Base-by-base conservation (phyloP, 345 rosid genomes). In the Eucalyptus cladocalyx region DNA sequence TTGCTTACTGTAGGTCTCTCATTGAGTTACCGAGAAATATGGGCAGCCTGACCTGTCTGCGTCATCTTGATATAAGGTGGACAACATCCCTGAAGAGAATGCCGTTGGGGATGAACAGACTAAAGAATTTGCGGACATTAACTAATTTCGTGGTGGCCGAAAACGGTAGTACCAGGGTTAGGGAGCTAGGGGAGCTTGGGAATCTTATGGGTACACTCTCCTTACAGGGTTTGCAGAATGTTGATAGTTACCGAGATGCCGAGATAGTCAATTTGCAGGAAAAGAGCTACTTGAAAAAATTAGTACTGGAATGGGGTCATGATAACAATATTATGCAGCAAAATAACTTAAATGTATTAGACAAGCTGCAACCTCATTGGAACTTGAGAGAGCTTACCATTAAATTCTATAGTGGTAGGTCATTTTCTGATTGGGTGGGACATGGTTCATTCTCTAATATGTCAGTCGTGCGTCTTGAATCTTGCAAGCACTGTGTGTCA, bases 381-480 rank as follows among this genome's bases (percentile, higher is more conserved):
- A 42, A 91, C 85, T 90, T 95, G 90, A 90, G 91, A 50, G 91
- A 40, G 65, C 87, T 95, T 48, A 28, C 24, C 69, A 92, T 93
- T 32, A 86, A 13, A n/a, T 76, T 69, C 30, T 94, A 91, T 88
- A 87, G 90, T 51, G 94, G 96, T 58, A 62, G 62, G 16, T 67
- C 34, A 60, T 91, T 92, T 90, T 93, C 94, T 30, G 37, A 37
- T 9, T 93, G 94, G 95, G 8, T 94, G 65, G 92, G 93, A 53
- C 88, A 88, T 11, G 37, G 87, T 80, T 92, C 90, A 45, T 90
- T 91, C 87, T 69, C 58, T 21, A n/a, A 88, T 53, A 87, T 93
- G n/a, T 30, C 86, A 13, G 88, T 88, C 1, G 51, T 93, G 21
- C 21, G 51, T 86, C 88, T 94, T 12, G 40, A 89, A 4, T 89